Evolutionary conservation across 139 green algal species (phyloP).

Genomic region (Chlorella sp.): DNA sequence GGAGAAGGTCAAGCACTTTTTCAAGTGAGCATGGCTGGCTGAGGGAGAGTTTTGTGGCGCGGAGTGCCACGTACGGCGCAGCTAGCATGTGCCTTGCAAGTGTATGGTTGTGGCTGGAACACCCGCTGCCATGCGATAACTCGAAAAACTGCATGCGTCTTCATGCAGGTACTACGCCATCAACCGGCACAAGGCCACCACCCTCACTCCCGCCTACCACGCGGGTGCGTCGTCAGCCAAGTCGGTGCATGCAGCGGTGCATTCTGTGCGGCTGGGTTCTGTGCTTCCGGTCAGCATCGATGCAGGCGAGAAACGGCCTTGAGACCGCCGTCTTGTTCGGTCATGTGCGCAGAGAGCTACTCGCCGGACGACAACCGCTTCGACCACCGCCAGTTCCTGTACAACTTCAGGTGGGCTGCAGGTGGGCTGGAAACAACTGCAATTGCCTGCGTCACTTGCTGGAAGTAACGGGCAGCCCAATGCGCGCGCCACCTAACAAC

Average conservation of each 20-base stretch:
- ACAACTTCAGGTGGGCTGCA: slow-evolving; percentile 80
- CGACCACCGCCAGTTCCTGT: slow-evolving; percentile 95
- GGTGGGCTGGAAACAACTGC: too few species aligned
- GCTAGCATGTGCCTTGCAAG: neutral
- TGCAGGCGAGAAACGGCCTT: too few species aligned
- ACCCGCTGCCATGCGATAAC: too few species aligned
- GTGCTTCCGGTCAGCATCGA: neutral
- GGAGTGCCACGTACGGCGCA: neutral
- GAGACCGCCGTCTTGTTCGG: neutral
- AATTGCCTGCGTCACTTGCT: too few species aligned
- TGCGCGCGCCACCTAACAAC: too few species aligned
- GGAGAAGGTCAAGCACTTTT: slow-evolving; percentile 93
- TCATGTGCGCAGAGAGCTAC: slow-evolving; percentile 78
- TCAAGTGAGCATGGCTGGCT: slow-evolving; percentile 52
- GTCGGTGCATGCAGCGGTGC: neutral
- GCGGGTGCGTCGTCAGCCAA: slow-evolving; percentile 42
- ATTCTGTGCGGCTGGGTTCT: neutral
- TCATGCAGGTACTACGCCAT: slow-evolving; percentile 82
- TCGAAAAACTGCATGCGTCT: neutral
- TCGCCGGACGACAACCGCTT: slow-evolving; percentile 96
- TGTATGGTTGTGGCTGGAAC: neutral
- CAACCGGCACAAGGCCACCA: slow-evolving; percentile 98
- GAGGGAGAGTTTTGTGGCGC: neutral
- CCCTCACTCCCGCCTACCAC: slow-evolving; percentile 96
- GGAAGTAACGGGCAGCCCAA: neutral